Percentiles rank a stretch among this genome's conserved stretches.
Evolutionary conservation across 2,329 filamentous ascomycete genomes (phyloP).

Genomic region (Colletotrichum australisinense): DNA sequence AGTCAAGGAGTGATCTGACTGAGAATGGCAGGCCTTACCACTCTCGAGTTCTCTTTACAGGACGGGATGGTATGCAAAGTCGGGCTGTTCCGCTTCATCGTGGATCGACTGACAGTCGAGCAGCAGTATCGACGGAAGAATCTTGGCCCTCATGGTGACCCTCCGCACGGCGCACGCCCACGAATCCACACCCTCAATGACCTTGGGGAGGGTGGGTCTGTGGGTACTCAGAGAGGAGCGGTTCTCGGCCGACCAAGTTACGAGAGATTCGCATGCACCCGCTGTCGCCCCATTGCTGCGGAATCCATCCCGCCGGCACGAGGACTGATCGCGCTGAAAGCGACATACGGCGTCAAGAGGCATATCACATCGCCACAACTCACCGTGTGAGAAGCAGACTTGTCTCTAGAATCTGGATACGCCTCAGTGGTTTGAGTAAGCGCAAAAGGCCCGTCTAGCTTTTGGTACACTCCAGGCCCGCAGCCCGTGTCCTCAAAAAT

Average conservation of each 20-base stretch:
- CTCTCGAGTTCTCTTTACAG: neutral
- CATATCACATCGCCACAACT: neutral
- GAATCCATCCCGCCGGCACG: neutral
- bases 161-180: slow-evolving; percentile 25
- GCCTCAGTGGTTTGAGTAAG: neutral
- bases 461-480: neutral
- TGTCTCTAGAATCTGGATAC: neutral
- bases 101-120: slow-evolving; percentile 15
- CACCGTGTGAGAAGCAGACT: neutral
- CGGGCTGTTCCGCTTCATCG: slow-evolving; percentile 23
- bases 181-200: slow-evolving; percentile 26
- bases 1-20: neutral
- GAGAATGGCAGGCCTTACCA: neutral
- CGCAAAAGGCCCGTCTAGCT: neutral
- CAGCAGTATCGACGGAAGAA: slow-evolving; percentile 2
- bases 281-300: neutral
- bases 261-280: slow-evolving; percentile 3
- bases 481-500: neutral
- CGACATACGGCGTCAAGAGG: neutral
- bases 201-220: slow-evolving; percentile 11
- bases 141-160: neutral
- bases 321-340: neutral
- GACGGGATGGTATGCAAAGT: slow-evolving; percentile 5
- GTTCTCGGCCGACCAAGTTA: slow-evolving; percentile 14
- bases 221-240: slow-evolving; percentile 6